These are phyloP conservation scores for Flaveria sonorensis DNA, from an alignment of 129 eudicot genomes.

Conservation along the genomic window DNA sequence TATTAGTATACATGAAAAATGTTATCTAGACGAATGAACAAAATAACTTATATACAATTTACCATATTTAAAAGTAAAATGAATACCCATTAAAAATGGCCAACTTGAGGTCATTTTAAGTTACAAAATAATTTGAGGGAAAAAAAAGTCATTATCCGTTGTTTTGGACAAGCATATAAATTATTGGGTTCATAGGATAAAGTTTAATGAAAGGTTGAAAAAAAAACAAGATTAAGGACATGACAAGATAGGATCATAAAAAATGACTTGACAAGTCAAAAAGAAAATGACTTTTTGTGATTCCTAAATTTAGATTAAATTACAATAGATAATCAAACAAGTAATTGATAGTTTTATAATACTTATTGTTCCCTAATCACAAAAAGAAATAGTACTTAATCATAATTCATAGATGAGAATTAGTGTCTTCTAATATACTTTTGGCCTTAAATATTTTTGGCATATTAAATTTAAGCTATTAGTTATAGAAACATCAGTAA, in stretches of 20 bases:
- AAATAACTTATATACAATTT: too few relatives aligned
- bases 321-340: conserved; percentile 11
- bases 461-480: neutral
- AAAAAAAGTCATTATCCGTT: neutral
- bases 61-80: neutral
- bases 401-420: neutral
- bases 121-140: neutral
- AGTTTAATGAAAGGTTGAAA: conserved; percentile 17
- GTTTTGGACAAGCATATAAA: conserved; percentile 24
- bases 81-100: neutral
- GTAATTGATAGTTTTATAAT: neutral
- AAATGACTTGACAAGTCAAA: conserved; percentile 32
- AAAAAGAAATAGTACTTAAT: neutral
- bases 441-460: neutral
- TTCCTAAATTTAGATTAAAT: conserved; percentile 5
- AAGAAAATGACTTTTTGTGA: conserved; percentile 36
- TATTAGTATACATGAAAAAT: too few relatives aligned
- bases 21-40: too few relatives aligned
- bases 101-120: neutral
- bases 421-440: neutral
- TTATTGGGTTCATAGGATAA: conserved; percentile 32
- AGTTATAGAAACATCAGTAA: neutral
- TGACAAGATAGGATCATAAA: conserved; percentile 39
- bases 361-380: conserved; percentile 7
- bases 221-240: conserved; percentile 24